Percentiles rank a stretch among this genome's conserved stretches.
These are phyloP conservation scores for Stagonosporopsis vannaccii DNA, from an alignment of 2,329 filamentous ascomycete species.

Conservation along the genomic window DNA sequence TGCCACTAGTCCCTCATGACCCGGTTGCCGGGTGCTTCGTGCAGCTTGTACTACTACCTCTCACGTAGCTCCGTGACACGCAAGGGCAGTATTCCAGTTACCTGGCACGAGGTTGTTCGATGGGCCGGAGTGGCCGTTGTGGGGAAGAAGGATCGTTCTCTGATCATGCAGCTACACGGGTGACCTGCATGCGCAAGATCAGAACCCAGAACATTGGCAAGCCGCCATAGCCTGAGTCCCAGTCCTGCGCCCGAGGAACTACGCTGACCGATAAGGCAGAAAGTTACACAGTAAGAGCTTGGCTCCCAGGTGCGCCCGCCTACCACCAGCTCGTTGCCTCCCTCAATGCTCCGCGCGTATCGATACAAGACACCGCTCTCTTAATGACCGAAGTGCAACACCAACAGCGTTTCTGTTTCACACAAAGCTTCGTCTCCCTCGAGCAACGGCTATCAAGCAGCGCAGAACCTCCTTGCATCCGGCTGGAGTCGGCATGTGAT, in stretches of 20 bases:
- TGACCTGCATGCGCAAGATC: constrained; percentile 38
- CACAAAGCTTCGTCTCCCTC: constrained; percentile 23
- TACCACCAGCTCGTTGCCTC: constrained; percentile 14
- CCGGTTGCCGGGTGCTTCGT: constrained; percentile 42
- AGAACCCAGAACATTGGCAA: constrained; percentile 20
- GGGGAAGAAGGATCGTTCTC: constrained; percentile 36
- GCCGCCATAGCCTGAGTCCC: constrained; percentile 8
- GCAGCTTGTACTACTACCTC: constrained; percentile 32
- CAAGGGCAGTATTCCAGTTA: constrained; percentile 40
- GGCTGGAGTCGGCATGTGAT: constrained; percentile 29
- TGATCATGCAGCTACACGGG: constrained; percentile 36
- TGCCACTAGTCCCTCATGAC: constrained; percentile 34
- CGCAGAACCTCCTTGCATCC: constrained; percentile 37
- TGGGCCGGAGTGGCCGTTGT: constrained; percentile 35
- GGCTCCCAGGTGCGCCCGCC: constrained; percentile 7
- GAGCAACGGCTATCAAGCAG: constrained; percentile 24
- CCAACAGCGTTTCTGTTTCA: constrained; percentile 36
- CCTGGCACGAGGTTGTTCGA: constrained; percentile 35
- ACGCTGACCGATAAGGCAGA: constrained; percentile 18
- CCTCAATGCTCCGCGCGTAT: constrained; percentile 16
- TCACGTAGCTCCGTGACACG: constrained; percentile 33
- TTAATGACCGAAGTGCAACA: constrained; percentile 41
- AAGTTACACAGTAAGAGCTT: constrained; percentile 17
- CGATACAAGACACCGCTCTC: constrained; percentile 24
- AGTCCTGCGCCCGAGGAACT: constrained; percentile 1